Evolutionary conservation across 2,329 filamentous ascomycete genomes (phyloP), one percentile per base, ranked within the genome.

Genomic region (Stemphylium beticola): DNA sequence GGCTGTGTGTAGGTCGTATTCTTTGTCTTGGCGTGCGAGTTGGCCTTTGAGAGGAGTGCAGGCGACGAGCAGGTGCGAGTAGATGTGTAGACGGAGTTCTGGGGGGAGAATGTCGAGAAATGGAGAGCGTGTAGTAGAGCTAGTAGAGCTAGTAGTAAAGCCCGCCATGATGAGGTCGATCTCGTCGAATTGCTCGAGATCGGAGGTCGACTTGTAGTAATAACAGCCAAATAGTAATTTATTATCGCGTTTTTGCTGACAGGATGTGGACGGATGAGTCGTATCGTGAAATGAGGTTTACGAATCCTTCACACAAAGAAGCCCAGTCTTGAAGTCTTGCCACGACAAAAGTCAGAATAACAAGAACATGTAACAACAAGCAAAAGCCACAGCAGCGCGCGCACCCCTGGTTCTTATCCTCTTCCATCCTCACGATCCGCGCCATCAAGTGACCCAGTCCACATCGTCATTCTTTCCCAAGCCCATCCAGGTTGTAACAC

Each of bases 1-100:
- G 31, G 61, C 60, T 5, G 76, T 72, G 26, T 72, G 66, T 3
- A 71, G 61, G n/a, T 62, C 58, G 58, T 74, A 75, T 50, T 61
- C 60, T 38, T 65, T 54, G 22, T 41, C 53, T n/a, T 55, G 55
- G 4, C 66, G 61, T 3, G 64, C 61, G 6, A 53, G 39, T 15
- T 44, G 40, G 32, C 71, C 69, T 49, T 62, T 60, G 20, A 74
- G 38, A 3, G 68, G 62, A 4, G 47, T 10, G 1, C 53, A 31
- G 2, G 60, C 37, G 20, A 69, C 58, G 37, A 74, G 58, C 26
- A 74, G 64, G 48, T 68, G 46, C 4, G 66, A 60, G 54, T 74
- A 74, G 15, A 74, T 65, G 20, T 55, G 42, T 6, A 72, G 42
- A 6, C 72, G 69, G 14, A 74, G 58, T 45, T 74, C 72, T 10